These are phyloP conservation scores for Microthyrium microscopicum DNA, from an alignment of 2,329 filamentous ascomycete species.

Conservation along the genomic window DNA sequence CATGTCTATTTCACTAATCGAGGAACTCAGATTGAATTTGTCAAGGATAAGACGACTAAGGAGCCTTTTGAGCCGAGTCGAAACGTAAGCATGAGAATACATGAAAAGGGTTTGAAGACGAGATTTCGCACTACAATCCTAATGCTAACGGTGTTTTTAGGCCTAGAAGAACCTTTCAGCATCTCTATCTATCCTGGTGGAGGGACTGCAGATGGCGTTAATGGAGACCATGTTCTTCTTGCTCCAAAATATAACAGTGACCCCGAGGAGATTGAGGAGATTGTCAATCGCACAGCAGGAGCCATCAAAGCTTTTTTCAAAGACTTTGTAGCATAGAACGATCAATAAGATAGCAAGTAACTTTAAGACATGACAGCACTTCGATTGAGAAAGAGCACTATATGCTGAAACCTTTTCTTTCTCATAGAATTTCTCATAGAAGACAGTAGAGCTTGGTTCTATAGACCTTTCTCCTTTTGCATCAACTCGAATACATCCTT, in stretches of 20 bases:
- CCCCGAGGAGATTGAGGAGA: conserved; percentile 35
- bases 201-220: conserved; percentile 41
- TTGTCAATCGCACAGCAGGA: conserved; percentile 33
- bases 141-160: conserved; percentile 14
- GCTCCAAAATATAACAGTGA: conserved; percentile 53
- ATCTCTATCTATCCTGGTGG: conserved; percentile 48
- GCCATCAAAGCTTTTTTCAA: conserved; percentile 35
- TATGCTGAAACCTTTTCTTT: too few species aligned
- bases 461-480: conserved; percentile 38
- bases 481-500: conserved; percentile 30
- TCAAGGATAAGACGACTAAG: conserved; percentile 36
- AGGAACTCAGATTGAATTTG: conserved; percentile 36
- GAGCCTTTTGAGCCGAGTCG: conserved; percentile 32
- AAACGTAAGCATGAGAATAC: conserved; percentile 31
- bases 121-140: background rate
- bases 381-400: too few species aligned
- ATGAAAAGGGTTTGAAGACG: conserved; percentile 29
- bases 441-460: too few species aligned
- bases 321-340: too few species aligned
- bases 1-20: conserved; percentile 9
- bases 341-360: too few species aligned
- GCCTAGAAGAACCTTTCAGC: conserved; percentile 25
- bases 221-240: conserved; percentile 53
- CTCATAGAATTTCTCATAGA: too few species aligned
- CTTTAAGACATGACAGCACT: too few species aligned